Evolutionary conservation across 208 protist species (phyloP).

Genomic region (Entamoeba histolytica): DNA sequence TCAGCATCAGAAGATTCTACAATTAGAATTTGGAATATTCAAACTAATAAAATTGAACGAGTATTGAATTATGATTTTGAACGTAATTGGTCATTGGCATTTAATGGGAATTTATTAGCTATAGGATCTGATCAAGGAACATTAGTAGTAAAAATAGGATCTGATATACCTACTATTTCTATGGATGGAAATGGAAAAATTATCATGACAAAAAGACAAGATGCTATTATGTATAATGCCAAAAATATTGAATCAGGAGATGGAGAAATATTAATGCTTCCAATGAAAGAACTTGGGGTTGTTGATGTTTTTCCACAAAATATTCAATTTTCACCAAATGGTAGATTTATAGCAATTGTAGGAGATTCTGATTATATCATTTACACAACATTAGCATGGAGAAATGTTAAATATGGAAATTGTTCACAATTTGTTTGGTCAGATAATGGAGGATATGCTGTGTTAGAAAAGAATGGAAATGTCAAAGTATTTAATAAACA

Average conservation of each 20-base stretch:
- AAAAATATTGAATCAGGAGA: not conserved
- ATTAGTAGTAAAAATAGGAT: constrained; percentile 1
- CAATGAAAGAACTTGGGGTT: constrained; percentile 1
- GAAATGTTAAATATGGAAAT: constrained; percentile 2
- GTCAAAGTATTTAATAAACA: not conserved
- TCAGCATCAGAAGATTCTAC: constrained; percentile 94
- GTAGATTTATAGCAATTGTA: constrained; percentile 3
- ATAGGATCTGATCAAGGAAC: constrained; percentile 5
- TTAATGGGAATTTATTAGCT: not conserved
- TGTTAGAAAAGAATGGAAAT: not conserved
- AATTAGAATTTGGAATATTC: constrained; percentile 92
- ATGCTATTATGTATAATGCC: not conserved
- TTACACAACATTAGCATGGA: constrained; percentile 1
- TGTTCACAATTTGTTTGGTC: constrained; percentile 4
- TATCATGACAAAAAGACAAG: not conserved
- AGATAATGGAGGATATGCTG: not conserved
- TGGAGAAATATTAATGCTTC: not conserved
- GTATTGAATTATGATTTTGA: constrained; percentile 2
- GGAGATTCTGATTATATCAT: constrained; percentile 18
- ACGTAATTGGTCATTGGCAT: not conserved
- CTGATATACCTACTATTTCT: not conserved
- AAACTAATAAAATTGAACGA: not conserved
- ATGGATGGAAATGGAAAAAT: constrained; percentile 9
- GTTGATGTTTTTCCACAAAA: constrained; percentile 3
- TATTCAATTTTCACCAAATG: constrained; percentile 13